These are phyloP conservation scores for Fusarium agapanthi DNA, from an alignment of 2,329 filamentous ascomycete genomes.

Conservation along the genomic window DNA sequence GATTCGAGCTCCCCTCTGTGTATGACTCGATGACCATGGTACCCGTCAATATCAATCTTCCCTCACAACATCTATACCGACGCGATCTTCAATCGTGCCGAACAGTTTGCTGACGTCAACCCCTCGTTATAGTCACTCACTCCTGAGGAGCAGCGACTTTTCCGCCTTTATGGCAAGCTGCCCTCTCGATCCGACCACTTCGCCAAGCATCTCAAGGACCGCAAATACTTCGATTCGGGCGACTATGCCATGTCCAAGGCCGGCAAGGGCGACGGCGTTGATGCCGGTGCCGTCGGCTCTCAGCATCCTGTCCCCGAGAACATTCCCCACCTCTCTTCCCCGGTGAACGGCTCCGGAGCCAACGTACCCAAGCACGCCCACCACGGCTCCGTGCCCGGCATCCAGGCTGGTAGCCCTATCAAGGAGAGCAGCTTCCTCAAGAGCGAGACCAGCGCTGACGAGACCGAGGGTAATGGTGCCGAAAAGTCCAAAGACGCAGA, in stretches of 20 bases:
- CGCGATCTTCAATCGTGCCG: not conserved
- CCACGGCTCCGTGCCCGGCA: conserved; percentile 55
- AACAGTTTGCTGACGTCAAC: conserved; percentile 29
- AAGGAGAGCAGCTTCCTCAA: conserved; percentile 92
- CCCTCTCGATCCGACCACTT: conserved; percentile 96
- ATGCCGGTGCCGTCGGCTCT: conserved; percentile 91
- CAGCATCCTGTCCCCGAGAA: conserved; percentile 95
- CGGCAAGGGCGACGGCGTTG: conserved; percentile 93
- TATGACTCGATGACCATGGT: conserved; percentile 22
- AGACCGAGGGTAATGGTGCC: conserved; percentile 47
- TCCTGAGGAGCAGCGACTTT: conserved; percentile 94
- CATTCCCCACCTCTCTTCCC: conserved; percentile 86
- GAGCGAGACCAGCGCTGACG: conserved; percentile 77
- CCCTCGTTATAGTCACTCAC: conserved; percentile 75
- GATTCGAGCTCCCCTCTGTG: conserved; percentile 17
- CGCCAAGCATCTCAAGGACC: conserved; percentile 98
- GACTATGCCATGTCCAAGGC: conserved; percentile 98
- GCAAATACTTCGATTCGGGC: conserved; percentile 97
- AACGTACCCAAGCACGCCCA: conserved; percentile 51
- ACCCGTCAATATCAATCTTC: not conserved
- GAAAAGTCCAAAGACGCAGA: conserved; percentile 53
- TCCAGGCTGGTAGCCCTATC: conserved; percentile 78
- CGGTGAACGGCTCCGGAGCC: conserved; percentile 53
- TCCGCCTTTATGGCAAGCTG: conserved; percentile 97
- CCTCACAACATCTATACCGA: not conserved